Evolutionary conservation across 2,329 filamentous ascomycete species (phyloP).

Genomic region (Talaromyces sp.): DNA sequence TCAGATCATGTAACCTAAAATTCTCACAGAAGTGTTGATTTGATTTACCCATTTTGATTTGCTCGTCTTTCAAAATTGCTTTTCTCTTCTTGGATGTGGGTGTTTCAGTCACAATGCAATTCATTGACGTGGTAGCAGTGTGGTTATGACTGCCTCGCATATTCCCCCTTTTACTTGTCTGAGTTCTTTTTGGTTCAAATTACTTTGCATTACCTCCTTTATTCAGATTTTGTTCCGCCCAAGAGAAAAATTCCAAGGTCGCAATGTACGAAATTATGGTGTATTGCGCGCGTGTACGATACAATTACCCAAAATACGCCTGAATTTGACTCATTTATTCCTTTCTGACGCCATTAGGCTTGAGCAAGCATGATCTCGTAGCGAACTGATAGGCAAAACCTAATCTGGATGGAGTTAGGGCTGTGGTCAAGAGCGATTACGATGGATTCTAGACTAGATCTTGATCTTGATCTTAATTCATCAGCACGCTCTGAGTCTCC

Average conservation of each 20-base stretch:
- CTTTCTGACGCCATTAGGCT: background rate
- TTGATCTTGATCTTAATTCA: background rate
- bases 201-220: background rate
- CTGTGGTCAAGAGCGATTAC: background rate
- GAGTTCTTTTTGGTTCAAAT: background rate
- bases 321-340: constrained; percentile 5
- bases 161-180: background rate
- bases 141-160: background rate
- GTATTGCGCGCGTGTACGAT: constrained; percentile 15
- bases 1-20: constrained; percentile 77
- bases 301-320: constrained; percentile 13
- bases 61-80: background rate
- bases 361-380: constrained; percentile 20
- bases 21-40: background rate
- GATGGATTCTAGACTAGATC: background rate
- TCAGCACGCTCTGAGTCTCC: background rate
- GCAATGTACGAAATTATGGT: constrained; percentile 10
- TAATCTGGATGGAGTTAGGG: background rate
- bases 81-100: background rate
- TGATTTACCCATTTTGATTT: background rate
- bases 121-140: background rate
- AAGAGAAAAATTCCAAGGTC: constrained; percentile 1
- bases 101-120: background rate
- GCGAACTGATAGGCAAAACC: background rate
- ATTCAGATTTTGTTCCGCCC: background rate